A percentile compares a stretch with the other conserved stretches of the same genome.
Evolutionary conservation across 257 asterid genomes (phyloP).

Genomic region (Scutellaria minor): DNA sequence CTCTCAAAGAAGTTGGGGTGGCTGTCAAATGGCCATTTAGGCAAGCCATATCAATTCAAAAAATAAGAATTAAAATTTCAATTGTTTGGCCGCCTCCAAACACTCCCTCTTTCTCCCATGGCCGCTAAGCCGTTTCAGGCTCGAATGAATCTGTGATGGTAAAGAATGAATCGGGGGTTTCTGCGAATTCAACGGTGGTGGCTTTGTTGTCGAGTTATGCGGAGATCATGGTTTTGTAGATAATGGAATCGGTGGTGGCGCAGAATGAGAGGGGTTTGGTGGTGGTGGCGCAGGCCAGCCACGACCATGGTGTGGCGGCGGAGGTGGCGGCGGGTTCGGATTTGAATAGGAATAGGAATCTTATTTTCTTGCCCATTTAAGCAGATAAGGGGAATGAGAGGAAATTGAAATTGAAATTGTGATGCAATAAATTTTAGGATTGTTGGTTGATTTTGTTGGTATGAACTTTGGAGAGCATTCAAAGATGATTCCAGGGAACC

Average conservation of each 20-base stretch:
- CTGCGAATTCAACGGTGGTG: constrained; percentile 9
- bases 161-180: constrained; percentile 36
- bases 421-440: neutral
- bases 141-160: constrained; percentile 26
- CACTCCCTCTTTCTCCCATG: too few species aligned
- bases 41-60: too few species aligned
- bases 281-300: constrained; percentile 48
- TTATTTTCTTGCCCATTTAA: constrained; percentile 45
- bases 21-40: too few species aligned
- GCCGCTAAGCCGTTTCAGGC: constrained; percentile 42
- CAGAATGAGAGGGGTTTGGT: constrained; percentile 63
- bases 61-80: too few species aligned
- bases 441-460: constrained; percentile 18
- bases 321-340: constrained; percentile 32
- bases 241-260: constrained; percentile 20
- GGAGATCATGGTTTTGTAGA: constrained; percentile 45
- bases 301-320: constrained; percentile 48
- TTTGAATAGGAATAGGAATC: constrained; percentile 57
- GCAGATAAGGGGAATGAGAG: neutral
- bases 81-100: too few species aligned
- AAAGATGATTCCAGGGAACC: too few species aligned
- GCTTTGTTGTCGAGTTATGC: constrained; percentile 35
- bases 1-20: too few species aligned
- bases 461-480: constrained; percentile 29
- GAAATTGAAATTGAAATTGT: neutral